phyloP scores from a whole-genome alignment of 306 rosid genomes.

The Prunus dulcis region DNA sequence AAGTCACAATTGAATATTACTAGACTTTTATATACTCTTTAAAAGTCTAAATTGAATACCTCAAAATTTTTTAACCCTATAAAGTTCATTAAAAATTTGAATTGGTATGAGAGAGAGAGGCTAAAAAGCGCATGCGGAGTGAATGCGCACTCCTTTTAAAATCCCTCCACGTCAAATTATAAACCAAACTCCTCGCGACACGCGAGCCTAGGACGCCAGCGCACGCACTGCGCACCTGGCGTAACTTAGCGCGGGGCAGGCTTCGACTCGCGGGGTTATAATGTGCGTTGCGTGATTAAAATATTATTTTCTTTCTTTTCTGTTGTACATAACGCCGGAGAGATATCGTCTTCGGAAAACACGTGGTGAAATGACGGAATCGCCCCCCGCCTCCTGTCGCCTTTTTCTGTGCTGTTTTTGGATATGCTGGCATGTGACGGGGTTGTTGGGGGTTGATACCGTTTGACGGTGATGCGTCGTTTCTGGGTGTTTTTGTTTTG shows the following conservation, averaged over 20 bases:
- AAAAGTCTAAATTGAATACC: too few relatives aligned
- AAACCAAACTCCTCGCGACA: constrained; percentile 12
- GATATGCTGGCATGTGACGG: constrained; percentile 17
- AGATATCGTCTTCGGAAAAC: not conserved
- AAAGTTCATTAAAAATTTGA: too few relatives aligned
- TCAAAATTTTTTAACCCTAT: too few relatives aligned
- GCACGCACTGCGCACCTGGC: constrained; percentile 5
- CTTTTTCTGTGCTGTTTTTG: not conserved
- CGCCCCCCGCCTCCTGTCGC: not conserved
- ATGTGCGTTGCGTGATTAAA: not conserved
- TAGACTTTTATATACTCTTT: too few relatives aligned
- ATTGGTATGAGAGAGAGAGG: too few relatives aligned
- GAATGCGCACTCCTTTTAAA: constrained; percentile 1
- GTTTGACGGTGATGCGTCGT: not conserved
- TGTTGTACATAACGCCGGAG: not conserved
- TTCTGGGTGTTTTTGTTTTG: not conserved
- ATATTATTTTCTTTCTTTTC: not conserved
- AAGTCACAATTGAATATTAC: too few relatives aligned
- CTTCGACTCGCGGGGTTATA: not conserved
- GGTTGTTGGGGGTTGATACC: constrained; percentile 11
- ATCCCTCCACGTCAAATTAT: constrained; percentile 28
- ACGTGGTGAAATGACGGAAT: not conserved
- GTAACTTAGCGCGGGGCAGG: not conserved
- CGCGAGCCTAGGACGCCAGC: not conserved
- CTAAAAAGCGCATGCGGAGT: constrained; percentile 10